Conservation (phyloP, 2,329 filamentous ascomycete species). For the Magnaporthiopsis rhizophila region DNA sequence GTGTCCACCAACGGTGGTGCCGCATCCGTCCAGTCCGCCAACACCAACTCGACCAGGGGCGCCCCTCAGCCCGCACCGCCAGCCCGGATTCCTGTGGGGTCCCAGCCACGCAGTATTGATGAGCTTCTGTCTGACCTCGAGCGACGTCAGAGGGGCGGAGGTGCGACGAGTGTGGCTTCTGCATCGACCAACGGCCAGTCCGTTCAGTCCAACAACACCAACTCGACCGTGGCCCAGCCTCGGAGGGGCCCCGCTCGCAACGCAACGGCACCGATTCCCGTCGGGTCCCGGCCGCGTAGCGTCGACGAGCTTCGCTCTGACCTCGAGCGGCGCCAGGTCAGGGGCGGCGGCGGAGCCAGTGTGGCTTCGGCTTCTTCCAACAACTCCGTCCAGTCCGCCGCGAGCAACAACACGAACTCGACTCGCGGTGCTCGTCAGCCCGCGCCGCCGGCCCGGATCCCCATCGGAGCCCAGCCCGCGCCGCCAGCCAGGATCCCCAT, state of each 20-base stretch:
- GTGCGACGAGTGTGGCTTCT: background rate
- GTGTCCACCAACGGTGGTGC: no score
- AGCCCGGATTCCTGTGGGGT: background rate
- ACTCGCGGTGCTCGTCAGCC: no score
- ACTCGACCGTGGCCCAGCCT: background rate
- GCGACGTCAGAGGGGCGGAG: background rate
- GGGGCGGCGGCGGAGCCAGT: background rate
- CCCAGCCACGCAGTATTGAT: slow-evolving; percentile 1
- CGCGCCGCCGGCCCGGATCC: background rate
- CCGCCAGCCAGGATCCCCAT: no score
- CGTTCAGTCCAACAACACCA: background rate
- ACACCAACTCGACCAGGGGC: no score
- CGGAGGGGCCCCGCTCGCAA: background rate
- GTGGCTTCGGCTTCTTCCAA: background rate
- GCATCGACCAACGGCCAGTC: background rate
- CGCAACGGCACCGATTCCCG: background rate
- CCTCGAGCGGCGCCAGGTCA: background rate
- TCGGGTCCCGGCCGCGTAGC: background rate
- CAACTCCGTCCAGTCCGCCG: background rate
- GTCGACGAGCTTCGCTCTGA: background rate
- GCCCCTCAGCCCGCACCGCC: no score
- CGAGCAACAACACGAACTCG: background rate
- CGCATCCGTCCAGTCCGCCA: no score
- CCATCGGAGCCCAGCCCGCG: slow-evolving; percentile 1
- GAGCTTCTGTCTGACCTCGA: slow-evolving; percentile 1